Evolutionary conservation across 2,329 filamentous ascomycete species (phyloP).

Genomic region (Nemania sp.): DNA sequence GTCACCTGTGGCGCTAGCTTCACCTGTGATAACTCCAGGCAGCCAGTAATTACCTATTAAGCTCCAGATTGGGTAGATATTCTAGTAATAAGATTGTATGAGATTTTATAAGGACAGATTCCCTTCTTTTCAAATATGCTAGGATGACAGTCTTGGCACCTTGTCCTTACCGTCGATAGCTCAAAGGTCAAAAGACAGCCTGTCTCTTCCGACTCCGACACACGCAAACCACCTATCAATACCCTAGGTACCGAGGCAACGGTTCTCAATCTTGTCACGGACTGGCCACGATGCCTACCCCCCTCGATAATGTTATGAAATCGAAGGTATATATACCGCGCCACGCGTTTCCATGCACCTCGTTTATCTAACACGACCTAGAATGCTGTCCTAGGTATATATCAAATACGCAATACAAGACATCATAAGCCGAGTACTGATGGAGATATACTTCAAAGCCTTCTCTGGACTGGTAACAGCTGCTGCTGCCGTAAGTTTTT

Average conservation of each 20-base stretch:
- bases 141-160: slow-evolving; percentile 20
- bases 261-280: not conserved
- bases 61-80: too few relatives aligned
- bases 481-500: slow-evolving; percentile 59
- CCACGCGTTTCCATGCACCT: not conserved
- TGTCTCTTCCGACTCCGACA: not conserved
- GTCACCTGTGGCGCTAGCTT: too few relatives aligned
- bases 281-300: slow-evolving; percentile 63
- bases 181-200: not conserved
- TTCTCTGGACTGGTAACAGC: slow-evolving; percentile 83
- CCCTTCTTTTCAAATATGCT: slow-evolving; percentile 14
- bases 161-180: not conserved
- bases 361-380: slow-evolving; percentile 41
- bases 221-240: too few relatives aligned
- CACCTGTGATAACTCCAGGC: too few relatives aligned
- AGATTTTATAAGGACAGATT: slow-evolving; percentile 28
- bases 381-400: slow-evolving; percentile 70
- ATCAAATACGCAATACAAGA: slow-evolving; percentile 2
- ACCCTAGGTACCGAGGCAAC: not conserved
- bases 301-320: slow-evolving; percentile 68
- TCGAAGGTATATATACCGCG: slow-evolving; percentile 59
- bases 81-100: too few relatives aligned
- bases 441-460: slow-evolving; percentile 51
- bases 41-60: too few relatives aligned
- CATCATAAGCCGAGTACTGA: slow-evolving; percentile 27